Conservation (phyloP, 2,329 filamentous ascomycete genomes). For the Ascochyta fabae region DNA sequence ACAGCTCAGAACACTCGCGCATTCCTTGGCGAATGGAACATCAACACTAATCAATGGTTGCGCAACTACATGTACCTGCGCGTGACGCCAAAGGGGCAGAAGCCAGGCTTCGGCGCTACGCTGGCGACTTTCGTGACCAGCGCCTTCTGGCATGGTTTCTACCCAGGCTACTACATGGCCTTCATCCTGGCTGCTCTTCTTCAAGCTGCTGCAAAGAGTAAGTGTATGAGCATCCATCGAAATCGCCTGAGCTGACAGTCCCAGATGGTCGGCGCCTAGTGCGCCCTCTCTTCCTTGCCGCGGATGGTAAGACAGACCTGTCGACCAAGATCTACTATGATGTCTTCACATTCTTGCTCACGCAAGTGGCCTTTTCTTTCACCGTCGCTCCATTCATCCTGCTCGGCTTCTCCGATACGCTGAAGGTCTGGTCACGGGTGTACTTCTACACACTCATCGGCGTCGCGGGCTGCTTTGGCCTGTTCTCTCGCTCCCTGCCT, state of each 20-base stretch:
- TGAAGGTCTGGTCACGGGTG: constrained; percentile 80
- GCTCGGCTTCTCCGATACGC: constrained; percentile 72
- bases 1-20: constrained; percentile 90
- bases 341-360: constrained; percentile 73
- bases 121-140: constrained; percentile 93
- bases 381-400: constrained; percentile 84
- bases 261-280: constrained; percentile 86
- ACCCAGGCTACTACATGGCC: constrained; percentile 91
- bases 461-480: constrained; percentile 67
- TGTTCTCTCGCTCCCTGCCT: constrained; percentile 84
- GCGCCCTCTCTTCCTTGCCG: constrained; percentile 89
- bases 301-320: constrained; percentile 64
- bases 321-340: constrained; percentile 87
- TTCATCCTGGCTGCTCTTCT: constrained; percentile 91
- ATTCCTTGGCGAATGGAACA: constrained; percentile 94
- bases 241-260: constrained; percentile 6
- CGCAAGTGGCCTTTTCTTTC: constrained; percentile 85
- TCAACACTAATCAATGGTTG: constrained; percentile 97
- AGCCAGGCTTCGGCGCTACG: constrained; percentile 93
- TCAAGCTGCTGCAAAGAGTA: constrained; percentile 94
- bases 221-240: constrained; percentile 45
- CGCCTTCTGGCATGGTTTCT: constrained; percentile 98
- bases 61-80: constrained; percentile 95
- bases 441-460: constrained; percentile 86
- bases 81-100: constrained; percentile 93